Evolutionary conservation across 176 grass and related monocot species (phyloP).

Genomic region (Puccinellia tenuiflora): DNA sequence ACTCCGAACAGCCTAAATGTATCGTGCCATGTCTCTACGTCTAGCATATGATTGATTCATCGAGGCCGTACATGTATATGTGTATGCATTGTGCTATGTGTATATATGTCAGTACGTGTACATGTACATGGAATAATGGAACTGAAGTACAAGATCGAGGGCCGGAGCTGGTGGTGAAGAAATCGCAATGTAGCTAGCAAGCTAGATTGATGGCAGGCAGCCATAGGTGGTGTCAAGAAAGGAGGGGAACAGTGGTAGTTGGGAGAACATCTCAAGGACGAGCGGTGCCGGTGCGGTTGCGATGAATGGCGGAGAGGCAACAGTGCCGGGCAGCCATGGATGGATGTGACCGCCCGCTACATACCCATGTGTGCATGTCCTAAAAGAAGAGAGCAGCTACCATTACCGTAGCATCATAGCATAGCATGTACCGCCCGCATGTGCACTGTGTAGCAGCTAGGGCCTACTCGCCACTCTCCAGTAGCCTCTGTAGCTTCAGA

Average conservation of each 20-base stretch:
- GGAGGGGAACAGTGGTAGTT: neutral
- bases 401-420: neutral
- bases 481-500: neutral
- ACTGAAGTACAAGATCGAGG: neutral
- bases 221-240: neutral
- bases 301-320: neutral
- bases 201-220: neutral
- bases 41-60: no score
- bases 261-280: constrained; percentile 1
- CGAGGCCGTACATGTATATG: no score
- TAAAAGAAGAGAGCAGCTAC: constrained; percentile 20
- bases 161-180: neutral
- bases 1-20: neutral
- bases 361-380: constrained; percentile 11
- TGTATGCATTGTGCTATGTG: no score
- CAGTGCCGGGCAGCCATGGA: neutral
- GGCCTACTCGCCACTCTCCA: neutral
- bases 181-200: neutral
- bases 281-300: neutral
- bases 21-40: no score
- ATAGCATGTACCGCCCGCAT: constrained; percentile 8
- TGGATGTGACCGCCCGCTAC: constrained; percentile 16
- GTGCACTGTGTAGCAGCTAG: neutral
- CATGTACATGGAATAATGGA: neutral
- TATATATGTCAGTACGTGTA: no score